Evolutionary conservation across 2,329 filamentous ascomycete genomes (phyloP).

Genomic region (Plectosphaerella sp.): DNA sequence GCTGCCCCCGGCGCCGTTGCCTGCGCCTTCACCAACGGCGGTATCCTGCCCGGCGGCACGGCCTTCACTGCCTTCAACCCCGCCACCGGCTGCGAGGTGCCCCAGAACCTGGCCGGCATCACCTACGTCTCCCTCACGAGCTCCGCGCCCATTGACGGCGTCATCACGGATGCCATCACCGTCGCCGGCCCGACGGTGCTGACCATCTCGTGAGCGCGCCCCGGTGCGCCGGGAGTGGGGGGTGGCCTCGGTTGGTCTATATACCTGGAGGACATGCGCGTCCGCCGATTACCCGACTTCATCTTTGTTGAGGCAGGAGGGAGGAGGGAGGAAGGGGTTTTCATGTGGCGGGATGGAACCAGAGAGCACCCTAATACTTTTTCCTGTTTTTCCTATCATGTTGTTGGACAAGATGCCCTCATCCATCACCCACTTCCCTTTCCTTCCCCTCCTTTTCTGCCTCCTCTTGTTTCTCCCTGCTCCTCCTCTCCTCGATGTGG

Average conservation of each 20-base stretch:
- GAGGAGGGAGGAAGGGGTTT: too few relatives aligned
- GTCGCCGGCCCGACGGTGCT: slow-evolving; percentile 62
- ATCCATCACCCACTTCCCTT: not conserved
- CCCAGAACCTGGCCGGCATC: slow-evolving; percentile 57
- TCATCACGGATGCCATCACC: slow-evolving; percentile 57
- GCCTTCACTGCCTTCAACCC: slow-evolving; percentile 54
- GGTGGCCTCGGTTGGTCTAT: not conserved
- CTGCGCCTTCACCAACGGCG: slow-evolving; percentile 65
- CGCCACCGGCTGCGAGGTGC: slow-evolving; percentile 54
- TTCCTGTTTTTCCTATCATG: too few relatives aligned
- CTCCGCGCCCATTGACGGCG: slow-evolving; percentile 41
- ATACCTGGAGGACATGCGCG: too few relatives aligned
- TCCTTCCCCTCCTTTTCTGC: not conserved
- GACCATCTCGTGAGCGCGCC: slow-evolving; percentile 37
- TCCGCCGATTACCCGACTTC: too few relatives aligned
- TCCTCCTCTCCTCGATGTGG: not conserved
- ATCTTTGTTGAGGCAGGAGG: too few relatives aligned
- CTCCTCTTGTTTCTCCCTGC: not conserved
- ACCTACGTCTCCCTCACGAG: slow-evolving; percentile 65
- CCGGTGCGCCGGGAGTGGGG: not conserved
- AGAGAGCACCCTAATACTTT: too few relatives aligned
- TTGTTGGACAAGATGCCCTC: not conserved
- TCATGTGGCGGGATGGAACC: too few relatives aligned
- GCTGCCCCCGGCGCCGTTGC: slow-evolving; percentile 47
- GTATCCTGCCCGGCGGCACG: slow-evolving; percentile 49